Evolutionary conservation across 768 basidiomycete species (phyloP), one percentile per base, ranked within the genome.

Genomic region (Phaffia tasmanica): DNA sequence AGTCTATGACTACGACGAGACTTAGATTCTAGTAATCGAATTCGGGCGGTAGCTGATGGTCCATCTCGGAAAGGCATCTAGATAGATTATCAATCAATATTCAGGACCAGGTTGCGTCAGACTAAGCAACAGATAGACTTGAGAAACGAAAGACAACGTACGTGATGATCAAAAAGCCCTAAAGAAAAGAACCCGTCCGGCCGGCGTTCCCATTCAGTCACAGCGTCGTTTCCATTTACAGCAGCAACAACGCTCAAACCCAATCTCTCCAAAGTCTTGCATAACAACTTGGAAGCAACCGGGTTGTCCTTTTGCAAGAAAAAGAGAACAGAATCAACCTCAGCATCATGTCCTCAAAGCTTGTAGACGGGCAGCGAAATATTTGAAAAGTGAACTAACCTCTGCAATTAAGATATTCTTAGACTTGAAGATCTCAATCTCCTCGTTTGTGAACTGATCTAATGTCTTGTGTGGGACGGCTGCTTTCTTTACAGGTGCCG

Each of bases 1-100:
- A 63, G 21, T 15, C 63, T 42, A 42, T 42, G 35, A 42, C 35
- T 42, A 42, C 35, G 35, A 42, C 35, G 35, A 42, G 35, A 42
- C n/a, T 64, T 64, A 18, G 51, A 46, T 19, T 64, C 63, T 29
- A 64, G 51, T 21, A 47, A 27, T 23, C 63, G 63, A 21, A 64
- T 64, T 18, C 63, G 30, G 1, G 53, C 55, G 16, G 63, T 54
- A n/a, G 63, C 63, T 23, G 63, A 55, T 16, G 63, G 63, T 23
- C 63, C 63, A 56, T 64, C 55, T 21, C 63, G 55, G 7, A 57
- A 25, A 0, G 63, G 63, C 63, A 64, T 64, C 47, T 55, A 21
- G 30, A 46, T 58, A 30, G 2, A 42, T 14, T 4, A 25, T 2
- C 1, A 57, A 42, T 42, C 11, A 42, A 42, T 5, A 42, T 42